Evolutionary conservation across 495 filamentous ascomycete genomes (phyloP), one percentile per base, ranked within the genome.

Genomic region (Lepidopterella palustris): DNA sequence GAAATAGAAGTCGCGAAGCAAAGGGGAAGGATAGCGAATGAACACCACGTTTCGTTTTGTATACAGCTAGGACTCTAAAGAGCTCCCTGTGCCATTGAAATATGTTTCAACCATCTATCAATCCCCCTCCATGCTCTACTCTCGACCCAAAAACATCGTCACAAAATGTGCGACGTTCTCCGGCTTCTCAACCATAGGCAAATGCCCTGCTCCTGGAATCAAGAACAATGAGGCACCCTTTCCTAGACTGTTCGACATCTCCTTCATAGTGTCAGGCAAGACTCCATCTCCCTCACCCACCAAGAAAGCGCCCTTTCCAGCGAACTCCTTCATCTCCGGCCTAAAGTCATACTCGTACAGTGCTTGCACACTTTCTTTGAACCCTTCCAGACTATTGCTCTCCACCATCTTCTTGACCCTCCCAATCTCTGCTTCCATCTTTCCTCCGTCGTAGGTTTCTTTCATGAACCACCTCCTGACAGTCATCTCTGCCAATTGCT

Each of bases 111-210:
- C n/a, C n/a, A n/a, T n/a, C n/a, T n/a, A n/a, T n/a, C n/a, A n/a
- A n/a, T n/a, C n/a, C n/a, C n/a, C n/a, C n/a, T n/a, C n/a, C n/a
- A n/a, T n/a, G n/a, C n/a, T n/a, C n/a, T n/a, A n/a, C n/a, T n/a
- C n/a, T n/a, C n/a, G n/a, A n/a, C n/a, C n/a, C 35, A 42, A 18
- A 42, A 42, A 42, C 13, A 56, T 74, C 48, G 76, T 73, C 5
- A 89, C 79, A 32, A 81, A 79, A 45, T 79, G 76, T 61, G 83
- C 83, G 70, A 90, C 87, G 11, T 78, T 80, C 59, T 72, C 71
- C 8, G 86, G 85, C 59, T 85, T 81, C 76, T 93, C 88, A 32
- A 81, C 84, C 89, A 93, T 93, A 3, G 89, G 89, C 72, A 93
- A 70, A 74, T 93, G 89, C 0, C 89, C 89, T 0, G 87, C 85